These are phyloP conservation scores for Suillus weaverae DNA, from an alignment of 768 basidiomycete species.

Conservation along the genomic window DNA sequence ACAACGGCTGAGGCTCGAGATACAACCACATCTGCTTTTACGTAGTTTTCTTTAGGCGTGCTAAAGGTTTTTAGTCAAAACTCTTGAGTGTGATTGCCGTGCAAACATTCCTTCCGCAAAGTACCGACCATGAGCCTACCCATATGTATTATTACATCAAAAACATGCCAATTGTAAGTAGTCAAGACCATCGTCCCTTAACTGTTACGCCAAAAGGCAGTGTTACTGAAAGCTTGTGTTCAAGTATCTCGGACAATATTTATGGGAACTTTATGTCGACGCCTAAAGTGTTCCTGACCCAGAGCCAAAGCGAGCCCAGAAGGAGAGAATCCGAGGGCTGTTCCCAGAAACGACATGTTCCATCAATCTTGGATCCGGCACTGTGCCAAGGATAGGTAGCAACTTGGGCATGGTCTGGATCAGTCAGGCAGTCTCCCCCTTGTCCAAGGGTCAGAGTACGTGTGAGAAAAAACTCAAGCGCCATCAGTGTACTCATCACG, in stretches of 20 bases:
- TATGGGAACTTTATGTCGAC: background rate
- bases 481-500: background rate
- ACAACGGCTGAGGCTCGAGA: background rate
- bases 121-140: background rate
- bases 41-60: background rate
- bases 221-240: no score
- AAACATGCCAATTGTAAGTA: no score
- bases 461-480: background rate
- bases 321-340: background rate
- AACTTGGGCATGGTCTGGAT: no score
- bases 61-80: background rate
- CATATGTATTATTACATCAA: no score
- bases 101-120: background rate
- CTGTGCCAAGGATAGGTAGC: no score
- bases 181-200: no score
- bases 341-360: background rate
- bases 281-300: background rate
- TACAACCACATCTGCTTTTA: constrained; percentile 10
- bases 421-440: no score
- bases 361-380: background rate
- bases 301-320: background rate
- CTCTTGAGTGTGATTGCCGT: background rate
- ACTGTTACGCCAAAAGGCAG: no score
- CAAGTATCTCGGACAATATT: no score
- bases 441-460: background rate